Conservation (phyloP, 345 rosid genomes). For the Pistacia atlantica region DNA sequence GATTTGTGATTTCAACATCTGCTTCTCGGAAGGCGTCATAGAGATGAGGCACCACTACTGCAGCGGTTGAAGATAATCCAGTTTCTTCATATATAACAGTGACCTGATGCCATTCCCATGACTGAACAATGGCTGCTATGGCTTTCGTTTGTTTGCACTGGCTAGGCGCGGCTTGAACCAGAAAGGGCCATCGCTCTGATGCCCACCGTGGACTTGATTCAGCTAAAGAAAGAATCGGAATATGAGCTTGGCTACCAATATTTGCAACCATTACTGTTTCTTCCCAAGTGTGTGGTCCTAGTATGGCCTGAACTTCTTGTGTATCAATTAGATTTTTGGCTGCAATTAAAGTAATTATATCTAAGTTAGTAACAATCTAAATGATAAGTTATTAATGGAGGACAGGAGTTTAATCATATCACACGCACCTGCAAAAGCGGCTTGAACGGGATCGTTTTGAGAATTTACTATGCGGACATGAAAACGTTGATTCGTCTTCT, state of each 20-base stretch:
- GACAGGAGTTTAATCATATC: neutral
- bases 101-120: constrained; percentile 20
- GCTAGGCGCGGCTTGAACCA: constrained; percentile 14
- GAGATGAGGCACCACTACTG: constrained; percentile 6
- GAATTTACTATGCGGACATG: neutral
- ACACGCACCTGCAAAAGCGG: constrained; percentile 1
- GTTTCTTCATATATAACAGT: constrained; percentile 11
- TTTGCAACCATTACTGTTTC: constrained; percentile 17
- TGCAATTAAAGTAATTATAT: neutral
- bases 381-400: neutral
- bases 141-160: constrained; percentile 11
- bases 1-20: neutral
- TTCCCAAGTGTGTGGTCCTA: constrained; percentile 26
- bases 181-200: constrained; percentile 13
- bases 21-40: constrained; percentile 3
- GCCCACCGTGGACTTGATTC: constrained; percentile 20
- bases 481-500: neutral
- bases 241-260: neutral
- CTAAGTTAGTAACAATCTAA: neutral
- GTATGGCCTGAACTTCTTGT: constrained; percentile 11
- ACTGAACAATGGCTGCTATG: constrained; percentile 10
- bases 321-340: neutral
- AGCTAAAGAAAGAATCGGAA: constrained; percentile 20
- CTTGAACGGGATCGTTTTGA: neutral
- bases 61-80: constrained; percentile 1